Percentiles rank a stretch among this genome's conserved stretches.
phyloP scores from a whole-genome alignment of 2,329 filamentous ascomycete species.

The Epichloe typhina region DNA sequence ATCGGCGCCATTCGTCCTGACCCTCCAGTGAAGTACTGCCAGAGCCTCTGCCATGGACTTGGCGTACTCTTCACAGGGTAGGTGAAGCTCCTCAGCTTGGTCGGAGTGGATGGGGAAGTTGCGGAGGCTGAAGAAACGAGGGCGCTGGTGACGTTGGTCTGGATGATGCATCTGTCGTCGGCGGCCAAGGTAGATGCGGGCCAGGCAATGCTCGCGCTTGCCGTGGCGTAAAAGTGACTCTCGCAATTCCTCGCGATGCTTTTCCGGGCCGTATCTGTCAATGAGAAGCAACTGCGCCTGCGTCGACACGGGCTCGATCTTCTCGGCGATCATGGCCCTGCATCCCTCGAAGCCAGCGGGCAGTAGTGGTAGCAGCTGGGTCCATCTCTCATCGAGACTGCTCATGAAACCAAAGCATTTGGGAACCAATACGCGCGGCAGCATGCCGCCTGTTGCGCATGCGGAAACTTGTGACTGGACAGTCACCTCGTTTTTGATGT shows the following conservation, averaged over 20 bases:
- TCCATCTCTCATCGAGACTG: conserved; percentile 6
- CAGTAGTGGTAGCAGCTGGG: conserved; percentile 10
- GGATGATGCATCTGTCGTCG: conserved; percentile 4
- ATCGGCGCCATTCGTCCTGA: conserved; percentile 35
- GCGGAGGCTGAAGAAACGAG: background rate
- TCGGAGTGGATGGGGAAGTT: too few species aligned
- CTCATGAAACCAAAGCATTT: background rate
- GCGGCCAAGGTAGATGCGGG: conserved; percentile 35
- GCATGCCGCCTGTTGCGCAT: background rate
- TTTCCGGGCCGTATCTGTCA: conserved; percentile 8
- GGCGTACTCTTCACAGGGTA: conserved; percentile 22
- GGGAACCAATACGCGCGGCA: background rate
- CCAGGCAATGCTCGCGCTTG: conserved; percentile 32
- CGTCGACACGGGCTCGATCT: conserved; percentile 12
- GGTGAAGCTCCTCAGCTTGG: conserved; percentile 12
- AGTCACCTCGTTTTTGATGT: conserved; percentile 1
- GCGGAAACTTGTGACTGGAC: conserved; percentile 1
- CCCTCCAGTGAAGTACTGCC: conserved; percentile 29
- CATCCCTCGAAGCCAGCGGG: conserved; percentile 10
- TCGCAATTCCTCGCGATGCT: background rate
- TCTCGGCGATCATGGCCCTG: conserved; percentile 17
- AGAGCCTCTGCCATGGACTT: conserved; percentile 34
- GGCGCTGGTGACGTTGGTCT: background rate
- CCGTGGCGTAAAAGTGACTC: conserved; percentile 9
- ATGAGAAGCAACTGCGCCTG: conserved; percentile 9